Percentiles rank a stretch among this genome's conserved stretches.
phyloP scores from a whole-genome alignment of 108 stramenopile genomes.

The Phaeodactylum tricornutum region DNA sequence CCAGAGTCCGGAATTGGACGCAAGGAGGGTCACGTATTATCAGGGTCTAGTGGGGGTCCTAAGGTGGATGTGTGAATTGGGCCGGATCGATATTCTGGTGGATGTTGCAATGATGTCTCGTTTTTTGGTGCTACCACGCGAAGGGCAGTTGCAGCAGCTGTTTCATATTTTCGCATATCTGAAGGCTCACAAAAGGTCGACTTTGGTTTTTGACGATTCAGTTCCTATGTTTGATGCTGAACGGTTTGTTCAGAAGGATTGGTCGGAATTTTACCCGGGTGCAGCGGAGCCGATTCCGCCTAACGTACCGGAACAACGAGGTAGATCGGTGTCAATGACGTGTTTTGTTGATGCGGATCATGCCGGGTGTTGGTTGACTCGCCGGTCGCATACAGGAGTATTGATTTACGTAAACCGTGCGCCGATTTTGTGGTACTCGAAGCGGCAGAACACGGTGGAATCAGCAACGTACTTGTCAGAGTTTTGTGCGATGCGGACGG shows the following conservation, averaged over 20 bases:
- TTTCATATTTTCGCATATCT: slow-evolving; percentile 22
- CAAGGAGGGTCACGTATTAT: slow-evolving; percentile 11
- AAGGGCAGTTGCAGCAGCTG: slow-evolving; percentile 27
- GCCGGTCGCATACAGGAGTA: slow-evolving; percentile 39
- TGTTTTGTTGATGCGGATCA: slow-evolving; percentile 42
- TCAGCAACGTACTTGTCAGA: slow-evolving; percentile 37
- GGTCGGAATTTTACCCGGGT: slow-evolving; percentile 15
- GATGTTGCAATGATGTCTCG: slow-evolving; percentile 32
- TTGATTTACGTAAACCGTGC: slow-evolving; percentile 41
- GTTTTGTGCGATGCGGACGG: slow-evolving; percentile 24
- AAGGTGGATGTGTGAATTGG: slow-evolving; percentile 35
- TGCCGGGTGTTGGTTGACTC: slow-evolving; percentile 28
- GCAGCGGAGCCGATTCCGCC: slow-evolving; percentile 16
- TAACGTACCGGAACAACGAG: slow-evolving; percentile 18
- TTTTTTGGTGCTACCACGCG: slow-evolving; percentile 19
- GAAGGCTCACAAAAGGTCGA: slow-evolving; percentile 6
- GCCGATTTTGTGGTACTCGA: slow-evolving; percentile 29
- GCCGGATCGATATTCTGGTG: slow-evolving; percentile 24
- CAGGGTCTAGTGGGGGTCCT: slow-evolving; percentile 25
- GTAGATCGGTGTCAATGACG: slow-evolving; percentile 10
- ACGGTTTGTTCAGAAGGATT: neutral
- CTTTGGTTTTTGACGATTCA: slow-evolving; percentile 24
- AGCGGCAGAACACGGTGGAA: slow-evolving; percentile 43
- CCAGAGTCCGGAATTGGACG: neutral
- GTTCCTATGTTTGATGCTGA: neutral